Evolutionary conservation across 2,329 filamentous ascomycete genomes (phyloP).

Genomic region (Aspergillus bombycis): DNA sequence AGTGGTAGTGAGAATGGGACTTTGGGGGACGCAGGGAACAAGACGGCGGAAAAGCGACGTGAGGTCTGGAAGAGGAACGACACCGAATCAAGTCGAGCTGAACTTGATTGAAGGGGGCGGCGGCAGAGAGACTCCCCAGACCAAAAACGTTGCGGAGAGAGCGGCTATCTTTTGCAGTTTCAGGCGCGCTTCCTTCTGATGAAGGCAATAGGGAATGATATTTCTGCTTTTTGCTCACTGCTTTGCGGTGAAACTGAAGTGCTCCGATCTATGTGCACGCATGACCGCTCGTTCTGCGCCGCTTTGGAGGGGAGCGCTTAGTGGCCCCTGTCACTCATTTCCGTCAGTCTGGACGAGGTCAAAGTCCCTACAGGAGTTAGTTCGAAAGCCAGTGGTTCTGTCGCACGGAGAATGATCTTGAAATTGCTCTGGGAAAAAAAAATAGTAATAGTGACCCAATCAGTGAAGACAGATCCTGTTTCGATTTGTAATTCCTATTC

Average conservation of each 20-base stretch:
- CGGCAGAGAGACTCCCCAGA: constrained; percentile 10
- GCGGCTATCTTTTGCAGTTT: constrained; percentile 4
- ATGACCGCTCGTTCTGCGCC: constrained; percentile 34
- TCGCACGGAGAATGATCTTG: background rate
- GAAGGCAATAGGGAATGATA: constrained; percentile 12
- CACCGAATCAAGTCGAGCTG: constrained; percentile 8
- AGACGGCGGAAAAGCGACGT: background rate
- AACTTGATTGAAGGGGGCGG: constrained; percentile 6
- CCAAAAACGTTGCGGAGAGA: background rate
- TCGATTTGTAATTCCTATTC: background rate
- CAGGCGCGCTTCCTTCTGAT: constrained; percentile 4
- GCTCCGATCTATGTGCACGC: constrained; percentile 34
- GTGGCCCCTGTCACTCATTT: constrained; percentile 14
- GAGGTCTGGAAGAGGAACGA: constrained; percentile 7
- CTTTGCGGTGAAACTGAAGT: constrained; percentile 27
- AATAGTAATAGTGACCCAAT: background rate
- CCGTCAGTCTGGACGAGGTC: constrained; percentile 7
- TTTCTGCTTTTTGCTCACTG: constrained; percentile 16
- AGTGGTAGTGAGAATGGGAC: background rate
- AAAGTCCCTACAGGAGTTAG: constrained; percentile 4
- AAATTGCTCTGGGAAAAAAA: background rate
- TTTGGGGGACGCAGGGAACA: background rate
- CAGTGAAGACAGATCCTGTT: background rate
- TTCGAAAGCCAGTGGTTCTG: constrained; percentile 7
- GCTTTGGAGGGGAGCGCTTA: constrained; percentile 29